Base-by-base conservation (phyloP, 768 basidiomycete genomes). In the Phaffia australis region DNA sequence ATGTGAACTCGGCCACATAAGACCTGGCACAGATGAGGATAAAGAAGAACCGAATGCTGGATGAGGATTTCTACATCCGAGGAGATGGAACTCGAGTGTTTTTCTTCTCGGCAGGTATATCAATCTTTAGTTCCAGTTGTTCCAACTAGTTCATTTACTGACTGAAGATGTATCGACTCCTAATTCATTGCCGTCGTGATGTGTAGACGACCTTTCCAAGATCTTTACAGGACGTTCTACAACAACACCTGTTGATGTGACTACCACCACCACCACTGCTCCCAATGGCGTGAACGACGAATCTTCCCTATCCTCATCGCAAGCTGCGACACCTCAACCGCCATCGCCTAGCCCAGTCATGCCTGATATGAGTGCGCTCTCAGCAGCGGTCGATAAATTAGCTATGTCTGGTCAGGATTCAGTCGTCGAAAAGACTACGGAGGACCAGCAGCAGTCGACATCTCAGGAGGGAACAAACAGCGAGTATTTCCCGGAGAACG, bases 1-100 rank as follows among this genome's bases (percentile, higher is more conserved):
- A n/a, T n/a, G n/a, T n/a, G n/a, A n/a, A n/a, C n/a, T n/a, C n/a
- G n/a, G n/a, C n/a, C 82, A 97, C 73, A 94, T n/a, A n/a, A n/a
- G n/a, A 99, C 74, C 83, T 99, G 55, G 89, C 95, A 1, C 94
- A 97, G 75, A 79, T 99, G 55, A 82, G 95, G 14, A 95, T 99
- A 80, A 95, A 90, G 76, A 81, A 81, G 7, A 85, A 86, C 1
- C 81, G 95, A 15, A 81, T 98, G 64, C 82, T 98, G 15, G 88
- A 90, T 52, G 90, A 93, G 56, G 93, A 95, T 74, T 86, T 99
- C 70, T 99, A 99, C 73, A 87, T 95, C 60, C 83, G 95, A 48
- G 95, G 95, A 0, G 95, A 99, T 78, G 93, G 90, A 72, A 98
- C 95, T 0, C 81, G 95, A 49, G 95, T 99, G 0, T 98, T 97